These are phyloP conservation scores for Cercospora sp. DNA, from an alignment of 2,329 filamentous ascomycete genomes.

Conservation along the genomic window DNA sequence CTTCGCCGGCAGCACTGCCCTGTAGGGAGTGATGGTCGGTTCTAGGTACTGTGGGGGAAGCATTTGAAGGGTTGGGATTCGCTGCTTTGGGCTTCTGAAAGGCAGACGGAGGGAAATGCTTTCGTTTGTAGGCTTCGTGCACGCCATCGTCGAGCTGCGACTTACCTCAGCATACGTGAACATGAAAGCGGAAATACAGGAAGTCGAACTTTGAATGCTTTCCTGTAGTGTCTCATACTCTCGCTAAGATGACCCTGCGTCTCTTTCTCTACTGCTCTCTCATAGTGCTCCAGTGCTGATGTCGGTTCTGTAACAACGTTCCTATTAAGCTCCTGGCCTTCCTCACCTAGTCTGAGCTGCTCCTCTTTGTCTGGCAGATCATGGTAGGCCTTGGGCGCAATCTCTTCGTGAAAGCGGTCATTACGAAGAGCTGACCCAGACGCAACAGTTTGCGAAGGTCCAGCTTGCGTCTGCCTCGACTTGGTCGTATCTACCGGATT, in stretches of 20 bases:
- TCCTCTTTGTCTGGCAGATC: conserved; percentile 51
- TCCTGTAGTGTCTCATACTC: conserved; percentile 82
- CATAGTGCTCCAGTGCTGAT: conserved; percentile 89
- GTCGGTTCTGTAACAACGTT: conserved; percentile 54
- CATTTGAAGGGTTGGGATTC: conserved; percentile 44
- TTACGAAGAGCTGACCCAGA: conserved; percentile 36
- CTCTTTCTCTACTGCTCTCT: conserved; percentile 87
- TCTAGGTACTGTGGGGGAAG: conserved; percentile 53
- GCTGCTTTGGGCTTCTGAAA: conserved; percentile 52
- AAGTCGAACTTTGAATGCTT: conserved; percentile 73
- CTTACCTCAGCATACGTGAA: conserved; percentile 35
- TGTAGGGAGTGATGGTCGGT: conserved; percentile 58
- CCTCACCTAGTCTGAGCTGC: conserved; percentile 42
- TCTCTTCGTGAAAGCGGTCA: conserved; percentile 41
- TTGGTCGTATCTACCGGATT: conserved; percentile 10
- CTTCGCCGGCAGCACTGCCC: conserved; percentile 18
- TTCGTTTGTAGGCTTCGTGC: conserved; percentile 83
- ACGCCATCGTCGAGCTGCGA: conserved; percentile 76
- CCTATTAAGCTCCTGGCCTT: conserved; percentile 43
- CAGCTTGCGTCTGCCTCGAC: neutral
- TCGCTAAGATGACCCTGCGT: conserved; percentile 81
- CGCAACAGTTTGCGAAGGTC: conserved; percentile 17
- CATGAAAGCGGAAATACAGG: neutral
- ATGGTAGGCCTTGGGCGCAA: conserved; percentile 45
- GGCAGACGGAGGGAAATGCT: conserved; percentile 74